Evolutionary conservation across 1,139 yeast species (phyloP).

Genomic region (Geotrichum phurueaensis): DNA sequence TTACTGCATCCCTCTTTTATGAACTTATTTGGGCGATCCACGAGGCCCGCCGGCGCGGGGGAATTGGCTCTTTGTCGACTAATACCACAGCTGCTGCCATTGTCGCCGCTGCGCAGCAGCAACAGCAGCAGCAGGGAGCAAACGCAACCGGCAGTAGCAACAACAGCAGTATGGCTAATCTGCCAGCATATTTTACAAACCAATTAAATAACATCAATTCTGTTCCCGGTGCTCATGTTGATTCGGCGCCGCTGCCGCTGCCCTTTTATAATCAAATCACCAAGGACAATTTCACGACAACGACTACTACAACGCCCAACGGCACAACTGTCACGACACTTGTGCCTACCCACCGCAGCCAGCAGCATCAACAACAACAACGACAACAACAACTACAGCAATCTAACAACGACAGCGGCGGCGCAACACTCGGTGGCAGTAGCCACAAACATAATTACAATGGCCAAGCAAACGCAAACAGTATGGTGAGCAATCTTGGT

Average conservation of each 20-base stretch:
- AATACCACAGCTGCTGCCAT: slow-evolving; percentile 1
- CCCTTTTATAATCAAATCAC: slow-evolving; percentile 93
- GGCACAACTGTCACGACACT: slow-evolving; percentile 88
- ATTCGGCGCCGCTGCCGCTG: slow-evolving; percentile 44
- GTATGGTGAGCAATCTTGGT: not conserved
- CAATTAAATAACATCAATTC: slow-evolving; percentile 1
- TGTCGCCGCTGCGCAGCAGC: not conserved
- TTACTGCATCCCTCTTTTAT: slow-evolving; percentile 83
- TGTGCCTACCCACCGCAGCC: slow-evolving; percentile 55
- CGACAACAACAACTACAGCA: not conserved
- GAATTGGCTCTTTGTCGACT: slow-evolving; percentile 7
- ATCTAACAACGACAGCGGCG: slow-evolving; percentile 26
- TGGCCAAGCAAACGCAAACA: not conserved
- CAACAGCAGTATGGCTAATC: not conserved
- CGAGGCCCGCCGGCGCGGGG: slow-evolving; percentile 73
- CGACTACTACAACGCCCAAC: slow-evolving; percentile 81
- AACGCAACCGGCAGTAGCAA: slow-evolving; percentile 27
- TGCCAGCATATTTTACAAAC: not conserved
- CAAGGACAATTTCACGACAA: slow-evolving; percentile 82
- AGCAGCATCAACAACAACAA: slow-evolving; percentile 23
- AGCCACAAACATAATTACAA: not conserved
- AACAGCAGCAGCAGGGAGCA: not conserved
- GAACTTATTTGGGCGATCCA: slow-evolving; percentile 93
- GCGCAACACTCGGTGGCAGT: not conserved
- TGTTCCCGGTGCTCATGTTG: slow-evolving; percentile 10